Conservation (phyloP, 164 flowering plant genomes). For the Berberis thunbergii region DNA sequence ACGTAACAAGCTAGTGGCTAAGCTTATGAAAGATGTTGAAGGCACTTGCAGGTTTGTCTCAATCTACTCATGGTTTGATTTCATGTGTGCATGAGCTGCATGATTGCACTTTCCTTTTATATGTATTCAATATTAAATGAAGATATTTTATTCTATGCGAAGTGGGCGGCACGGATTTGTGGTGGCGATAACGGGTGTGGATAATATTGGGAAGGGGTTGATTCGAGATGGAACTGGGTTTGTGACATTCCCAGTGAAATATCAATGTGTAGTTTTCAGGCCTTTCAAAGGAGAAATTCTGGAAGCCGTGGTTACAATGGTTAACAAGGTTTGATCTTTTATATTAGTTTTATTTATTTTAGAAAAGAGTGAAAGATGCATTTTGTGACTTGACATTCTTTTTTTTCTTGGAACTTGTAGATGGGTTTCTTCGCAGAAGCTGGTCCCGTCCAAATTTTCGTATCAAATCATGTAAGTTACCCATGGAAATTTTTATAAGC, state of each 20-base stretch:
- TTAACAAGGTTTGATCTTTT: slow-evolving; percentile 58
- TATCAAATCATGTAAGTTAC: slow-evolving; percentile 85
- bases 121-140: too few relatives aligned
- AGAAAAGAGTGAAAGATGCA: neutral
- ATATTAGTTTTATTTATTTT: neutral
- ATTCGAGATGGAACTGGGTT: slow-evolving; percentile 93
- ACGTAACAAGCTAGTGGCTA: slow-evolving; percentile 68
- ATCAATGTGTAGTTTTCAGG: slow-evolving; percentile 84
- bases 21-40: slow-evolving; percentile 95
- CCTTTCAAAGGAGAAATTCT: slow-evolving; percentile 95
- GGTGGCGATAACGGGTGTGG: slow-evolving; percentile 88
- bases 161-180: slow-evolving; percentile 95
- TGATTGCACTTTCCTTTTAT: too few relatives aligned
- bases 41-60: slow-evolving; percentile 83
- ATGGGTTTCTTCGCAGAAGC: slow-evolving; percentile 99
- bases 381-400: neutral
- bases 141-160: slow-evolving; percentile 3
- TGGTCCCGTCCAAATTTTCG: slow-evolving; percentile 94
- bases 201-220: slow-evolving; percentile 77
- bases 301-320: slow-evolving; percentile 96
- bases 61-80: neutral
- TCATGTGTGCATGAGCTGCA: too few relatives aligned
- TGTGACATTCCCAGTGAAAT: slow-evolving; percentile 85
- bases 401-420: slow-evolving; percentile 25
- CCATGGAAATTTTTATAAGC: neutral